Conservation (phyloP, 768 basidiomycete species). For the Mycena olivaceomarginata region DNA sequence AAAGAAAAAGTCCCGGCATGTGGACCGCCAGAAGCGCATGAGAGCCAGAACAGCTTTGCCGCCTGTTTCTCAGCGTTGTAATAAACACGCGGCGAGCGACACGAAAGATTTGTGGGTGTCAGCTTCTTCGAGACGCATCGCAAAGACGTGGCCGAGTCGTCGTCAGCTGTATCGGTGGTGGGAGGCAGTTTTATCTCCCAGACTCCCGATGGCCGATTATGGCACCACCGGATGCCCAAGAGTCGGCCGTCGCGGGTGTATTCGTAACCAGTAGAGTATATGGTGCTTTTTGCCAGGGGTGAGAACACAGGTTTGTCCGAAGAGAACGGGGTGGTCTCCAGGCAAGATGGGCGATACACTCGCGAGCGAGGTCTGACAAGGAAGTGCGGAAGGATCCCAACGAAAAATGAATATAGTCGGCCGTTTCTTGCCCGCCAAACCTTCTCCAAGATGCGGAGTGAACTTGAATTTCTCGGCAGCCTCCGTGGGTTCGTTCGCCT, state of each 20-base stretch:
- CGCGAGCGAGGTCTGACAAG: slow-evolving; percentile 36
- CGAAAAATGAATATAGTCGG: slow-evolving; percentile 74
- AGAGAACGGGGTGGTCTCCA: slow-evolving; percentile 54
- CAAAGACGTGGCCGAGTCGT: slow-evolving; percentile 27
- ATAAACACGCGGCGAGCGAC: slow-evolving; percentile 76
- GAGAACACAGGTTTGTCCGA: slow-evolving; percentile 76
- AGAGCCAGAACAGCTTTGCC: slow-evolving; percentile 69
- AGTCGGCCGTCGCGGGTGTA: slow-evolving; percentile 73
- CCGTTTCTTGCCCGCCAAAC: slow-evolving; percentile 68
- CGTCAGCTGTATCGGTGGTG: slow-evolving; percentile 14
- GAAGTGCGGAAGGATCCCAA: slow-evolving; percentile 57
- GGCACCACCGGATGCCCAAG: slow-evolving; percentile 61
- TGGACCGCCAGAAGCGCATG: slow-evolving; percentile 73
- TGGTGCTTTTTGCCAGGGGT: slow-evolving; percentile 55
- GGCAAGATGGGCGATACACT: slow-evolving; percentile 32
- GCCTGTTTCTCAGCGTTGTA: slow-evolving; percentile 45
- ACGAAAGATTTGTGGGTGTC: slow-evolving; percentile 65
- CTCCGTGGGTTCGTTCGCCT: slow-evolving; percentile 62
- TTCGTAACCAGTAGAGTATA: slow-evolving; percentile 81
- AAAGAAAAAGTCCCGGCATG: slow-evolving; percentile 75
- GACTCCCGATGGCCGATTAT: slow-evolving; percentile 74
- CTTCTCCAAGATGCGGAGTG: slow-evolving; percentile 79
- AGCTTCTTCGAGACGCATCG: slow-evolving; percentile 57
- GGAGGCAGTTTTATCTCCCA: slow-evolving; percentile 66
- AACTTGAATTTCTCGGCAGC: slow-evolving; percentile 68